Conservation (phyloP, 306 rosid genomes). For the Cucumis hystrix region DNA sequence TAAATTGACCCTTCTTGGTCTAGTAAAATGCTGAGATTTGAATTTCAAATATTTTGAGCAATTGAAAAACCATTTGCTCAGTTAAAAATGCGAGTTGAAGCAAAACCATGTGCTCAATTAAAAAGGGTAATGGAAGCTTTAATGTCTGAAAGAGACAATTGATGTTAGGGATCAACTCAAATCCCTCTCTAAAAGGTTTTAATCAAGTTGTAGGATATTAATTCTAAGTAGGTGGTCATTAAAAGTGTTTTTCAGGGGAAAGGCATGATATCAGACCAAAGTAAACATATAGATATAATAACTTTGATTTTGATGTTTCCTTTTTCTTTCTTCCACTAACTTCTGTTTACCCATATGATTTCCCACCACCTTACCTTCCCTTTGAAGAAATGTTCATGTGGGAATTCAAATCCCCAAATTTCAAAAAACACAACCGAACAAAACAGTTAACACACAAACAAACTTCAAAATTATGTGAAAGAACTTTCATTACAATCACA, state of each 20-base stretch:
- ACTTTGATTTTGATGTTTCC: background rate
- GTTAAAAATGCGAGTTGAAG: too few species aligned
- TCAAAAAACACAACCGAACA: background rate
- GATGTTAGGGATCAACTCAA: too few species aligned
- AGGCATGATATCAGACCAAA: background rate
- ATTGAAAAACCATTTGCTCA: too few species aligned
- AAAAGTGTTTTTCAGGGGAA: background rate
- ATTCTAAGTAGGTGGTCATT: too few species aligned
- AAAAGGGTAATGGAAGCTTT: too few species aligned
- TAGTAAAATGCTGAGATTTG: too few species aligned
- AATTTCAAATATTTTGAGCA: too few species aligned
- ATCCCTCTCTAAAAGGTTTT: too few species aligned
- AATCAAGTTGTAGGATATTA: too few species aligned
- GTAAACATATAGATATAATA: background rate
- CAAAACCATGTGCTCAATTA: too few species aligned
- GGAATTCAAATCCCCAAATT: background rate
- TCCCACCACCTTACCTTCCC: background rate
- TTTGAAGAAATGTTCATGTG: background rate
- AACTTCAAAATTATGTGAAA: background rate
- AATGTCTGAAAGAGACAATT: too few species aligned
- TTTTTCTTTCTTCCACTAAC: background rate
- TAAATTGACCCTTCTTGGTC: too few species aligned
- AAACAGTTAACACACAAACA: background rate
- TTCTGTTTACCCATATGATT: background rate
- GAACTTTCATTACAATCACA: slow-evolving; percentile 3